Evolutionary conservation across 441 rosid species (phyloP).

Genomic region (Arabidopsis hybrid): DNA sequence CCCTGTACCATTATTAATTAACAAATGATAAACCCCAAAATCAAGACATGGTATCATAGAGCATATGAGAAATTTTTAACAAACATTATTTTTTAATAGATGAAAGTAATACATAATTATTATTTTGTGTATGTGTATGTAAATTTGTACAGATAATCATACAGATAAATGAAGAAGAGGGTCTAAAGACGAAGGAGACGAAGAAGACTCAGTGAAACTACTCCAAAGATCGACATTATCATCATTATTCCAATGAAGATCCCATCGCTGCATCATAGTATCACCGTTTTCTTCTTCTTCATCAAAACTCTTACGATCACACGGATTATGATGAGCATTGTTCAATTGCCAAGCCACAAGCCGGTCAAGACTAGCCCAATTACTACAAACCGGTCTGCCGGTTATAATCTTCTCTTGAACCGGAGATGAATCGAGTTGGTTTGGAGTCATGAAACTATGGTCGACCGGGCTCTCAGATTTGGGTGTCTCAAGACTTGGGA

Average conservation of each 20-base stretch:
- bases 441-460: conserved; percentile 8
- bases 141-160: conserved; percentile 40
- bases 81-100: not conserved
- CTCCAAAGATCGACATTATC: conserved; percentile 59
- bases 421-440: conserved; percentile 14
- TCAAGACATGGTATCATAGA: not conserved
- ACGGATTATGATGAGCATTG: conserved; percentile 53
- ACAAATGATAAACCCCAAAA: not conserved
- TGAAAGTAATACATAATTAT: conserved; percentile 22
- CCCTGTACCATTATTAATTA: not conserved
- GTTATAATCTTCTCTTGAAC: conserved; percentile 41
- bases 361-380: conserved; percentile 86
- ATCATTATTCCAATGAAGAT: conserved; percentile 44
- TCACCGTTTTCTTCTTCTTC: conserved; percentile 48
- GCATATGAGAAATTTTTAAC: not conserved
- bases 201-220: conserved; percentile 60
- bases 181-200: conserved; percentile 66
- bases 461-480: conserved; percentile 33
- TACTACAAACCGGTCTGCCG: conserved; percentile 49
- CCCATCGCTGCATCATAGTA: conserved; percentile 46
- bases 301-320: conserved; percentile 53
- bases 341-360: conserved; percentile 93
- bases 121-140: conserved; percentile 14
- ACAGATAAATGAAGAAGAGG: conserved; percentile 86
- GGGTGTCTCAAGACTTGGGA: conserved; percentile 74